Evolutionary conservation across 2,329 filamentous ascomycete genomes (phyloP), one percentile per base, ranked within the genome.

Genomic region (Ophiostoma pallidulum): DNA sequence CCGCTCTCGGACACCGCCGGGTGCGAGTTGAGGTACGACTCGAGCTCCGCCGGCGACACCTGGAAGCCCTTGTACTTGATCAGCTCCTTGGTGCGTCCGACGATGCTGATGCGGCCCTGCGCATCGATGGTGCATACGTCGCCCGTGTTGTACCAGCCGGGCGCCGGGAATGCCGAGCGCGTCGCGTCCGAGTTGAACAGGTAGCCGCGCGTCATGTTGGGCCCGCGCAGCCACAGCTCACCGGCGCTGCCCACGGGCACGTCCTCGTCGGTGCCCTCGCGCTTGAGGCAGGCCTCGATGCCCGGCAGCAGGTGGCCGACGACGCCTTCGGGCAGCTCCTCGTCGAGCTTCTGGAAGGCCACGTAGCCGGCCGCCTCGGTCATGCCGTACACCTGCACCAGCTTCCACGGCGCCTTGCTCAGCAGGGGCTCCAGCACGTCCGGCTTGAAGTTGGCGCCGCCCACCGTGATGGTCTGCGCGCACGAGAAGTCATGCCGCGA

Each of bases 351-450:
- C 41, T 69, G 66, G 41, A 69, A 66, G 0, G 66, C 68, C 4
- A 69, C 64, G 50, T 69, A 71, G 0, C 60, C 66, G 5, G 62
- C 65, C 3, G 62, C 66, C 49, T 71, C 68, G 0, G 68, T 70
- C 68, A 72, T 71, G 18, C 67, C 69, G 45, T 69, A 71, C 0
- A 65, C 62, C 39, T 70, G 66, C 4, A 66, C 62, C 16, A 68
- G 59, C 41, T 58, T 57, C 66, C 67, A 68, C 0, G 64, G 59
- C 3, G 62, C 59, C 24, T 60, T 54, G 18, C 52, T 47, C 36
- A 62, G 51, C 4, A 68, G 53, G 5, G 54, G 58, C 4, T 61
- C 52, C 3, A 62, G 49, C n/a, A 66, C 58, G 2, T 62, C 62
- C 12, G 59, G 55, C 52, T 63, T 65, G 3, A 69, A 55, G 4